Conservation (phyloP, 2,329 filamentous ascomycete species). For the Fusarium tupiense region DNA sequence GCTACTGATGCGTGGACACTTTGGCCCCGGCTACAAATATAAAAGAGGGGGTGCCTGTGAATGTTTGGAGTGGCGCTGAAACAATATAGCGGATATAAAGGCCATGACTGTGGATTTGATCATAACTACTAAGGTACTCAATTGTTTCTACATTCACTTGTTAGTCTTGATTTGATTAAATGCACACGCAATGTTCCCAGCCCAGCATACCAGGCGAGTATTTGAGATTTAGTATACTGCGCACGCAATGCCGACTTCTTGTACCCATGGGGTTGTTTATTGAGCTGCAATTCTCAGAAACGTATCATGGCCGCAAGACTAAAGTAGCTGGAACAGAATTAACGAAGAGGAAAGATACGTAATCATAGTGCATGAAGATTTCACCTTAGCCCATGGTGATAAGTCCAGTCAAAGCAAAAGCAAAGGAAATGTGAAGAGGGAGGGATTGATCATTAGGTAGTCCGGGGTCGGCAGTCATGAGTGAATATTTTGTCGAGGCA, state of each 20-base stretch:
- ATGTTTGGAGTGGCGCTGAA: neutral
- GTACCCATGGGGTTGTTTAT: too few species aligned
- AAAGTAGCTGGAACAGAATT: neutral
- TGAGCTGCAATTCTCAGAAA: neutral
- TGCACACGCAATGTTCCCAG: neutral
- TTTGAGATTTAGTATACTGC: neutral
- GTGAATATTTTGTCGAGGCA: neutral
- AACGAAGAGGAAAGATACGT: neutral
- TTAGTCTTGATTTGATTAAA: neutral
- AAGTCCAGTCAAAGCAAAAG: neutral
- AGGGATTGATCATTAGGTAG: neutral
- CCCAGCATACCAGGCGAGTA: neutral
- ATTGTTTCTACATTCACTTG: neutral
- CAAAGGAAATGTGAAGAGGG: neutral
- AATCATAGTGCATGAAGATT: neutral
- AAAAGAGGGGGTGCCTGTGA: neutral
- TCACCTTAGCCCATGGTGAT: neutral
- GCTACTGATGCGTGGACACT: neutral
- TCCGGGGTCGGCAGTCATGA: neutral
- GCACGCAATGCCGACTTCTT: neutral
- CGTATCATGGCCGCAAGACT: neutral
- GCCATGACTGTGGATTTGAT: conserved; percentile 1
- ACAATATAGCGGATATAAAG: neutral
- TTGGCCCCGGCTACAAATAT: neutral
- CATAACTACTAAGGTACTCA: neutral